A percentile compares a stretch with the other conserved stretches of the same genome.
Conservation (phyloP, 257 asterid genomes). For the Solanum virginianum region DNA sequence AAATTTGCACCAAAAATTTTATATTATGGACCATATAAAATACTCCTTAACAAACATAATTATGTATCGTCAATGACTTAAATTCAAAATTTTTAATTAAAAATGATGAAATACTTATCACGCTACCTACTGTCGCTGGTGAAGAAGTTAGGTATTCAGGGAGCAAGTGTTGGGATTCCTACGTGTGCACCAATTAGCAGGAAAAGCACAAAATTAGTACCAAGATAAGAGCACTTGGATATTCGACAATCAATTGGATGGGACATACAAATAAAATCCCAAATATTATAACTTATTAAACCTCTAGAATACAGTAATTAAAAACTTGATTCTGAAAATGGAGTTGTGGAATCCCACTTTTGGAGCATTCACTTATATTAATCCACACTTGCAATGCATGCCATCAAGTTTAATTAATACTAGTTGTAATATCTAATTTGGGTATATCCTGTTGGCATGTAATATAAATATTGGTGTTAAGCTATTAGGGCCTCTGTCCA, state of each 20-base stretch:
- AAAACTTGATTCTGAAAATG: neutral
- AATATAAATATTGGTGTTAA: neutral
- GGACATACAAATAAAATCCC: neutral
- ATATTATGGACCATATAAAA: no score
- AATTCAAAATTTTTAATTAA: no score
- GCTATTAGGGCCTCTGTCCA: no score
- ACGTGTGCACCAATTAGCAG: constrained; percentile 42
- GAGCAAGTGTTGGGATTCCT: constrained; percentile 10
- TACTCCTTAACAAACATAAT: no score
- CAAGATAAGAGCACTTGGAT: neutral
- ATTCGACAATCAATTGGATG: neutral
- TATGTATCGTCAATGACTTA: no score
- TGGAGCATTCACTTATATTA: neutral
- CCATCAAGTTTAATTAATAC: neutral
- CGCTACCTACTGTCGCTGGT: neutral
- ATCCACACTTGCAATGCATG: neutral
- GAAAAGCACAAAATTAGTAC: neutral
- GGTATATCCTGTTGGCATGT: neutral
- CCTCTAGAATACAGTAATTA: neutral
- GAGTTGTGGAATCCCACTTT: constrained; percentile 14
- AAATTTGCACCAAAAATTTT: no score
- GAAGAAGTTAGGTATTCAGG: constrained; percentile 20
- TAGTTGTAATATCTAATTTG: neutral
- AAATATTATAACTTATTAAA: neutral
- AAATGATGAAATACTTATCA: no score